These are phyloP conservation scores for Canavalia ensiformis DNA, from an alignment of 306 rosid genomes.

Conservation along the genomic window DNA sequence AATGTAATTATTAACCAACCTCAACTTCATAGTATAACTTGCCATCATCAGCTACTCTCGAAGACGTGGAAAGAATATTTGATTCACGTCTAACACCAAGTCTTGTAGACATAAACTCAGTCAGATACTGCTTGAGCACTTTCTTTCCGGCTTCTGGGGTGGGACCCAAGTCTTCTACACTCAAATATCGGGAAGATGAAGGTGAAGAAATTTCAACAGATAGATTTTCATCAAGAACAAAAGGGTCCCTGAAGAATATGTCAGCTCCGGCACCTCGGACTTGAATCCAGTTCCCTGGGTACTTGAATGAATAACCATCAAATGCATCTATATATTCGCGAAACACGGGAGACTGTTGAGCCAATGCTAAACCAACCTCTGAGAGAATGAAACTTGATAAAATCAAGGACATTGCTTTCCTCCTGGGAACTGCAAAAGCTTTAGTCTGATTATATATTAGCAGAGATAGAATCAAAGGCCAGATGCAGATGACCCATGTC, in stretches of 20 bases:
- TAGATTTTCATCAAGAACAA: conserved; percentile 87
- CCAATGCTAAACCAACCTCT: conserved; percentile 56
- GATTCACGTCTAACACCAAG: conserved; percentile 91
- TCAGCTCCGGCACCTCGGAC: conserved; percentile 96
- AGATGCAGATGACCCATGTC: conserved; percentile 16
- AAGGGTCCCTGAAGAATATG: conserved; percentile 95
- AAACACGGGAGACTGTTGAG: conserved; percentile 59
- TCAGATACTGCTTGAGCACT: conserved; percentile 82
- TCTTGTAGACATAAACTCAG: conserved; percentile 93
- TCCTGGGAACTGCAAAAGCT: conserved; percentile 93
- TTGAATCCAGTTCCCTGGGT: conserved; percentile 90
- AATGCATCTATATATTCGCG: conserved; percentile 85
- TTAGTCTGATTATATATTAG: conserved; percentile 88
- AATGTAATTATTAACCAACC: conserved; percentile 59
- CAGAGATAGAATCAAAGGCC: conserved; percentile 42
- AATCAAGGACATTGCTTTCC: conserved; percentile 81
- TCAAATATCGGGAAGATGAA: conserved; percentile 87
- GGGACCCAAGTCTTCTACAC: conserved; percentile 83
- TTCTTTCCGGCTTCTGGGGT: conserved; percentile 84
- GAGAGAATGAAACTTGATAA: conserved; percentile 70
- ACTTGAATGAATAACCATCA: conserved; percentile 88
- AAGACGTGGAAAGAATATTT: conserved; percentile 74
- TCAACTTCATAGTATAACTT: conserved; percentile 85
- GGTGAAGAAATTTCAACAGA: conserved; percentile 91
- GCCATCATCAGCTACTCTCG: conserved; percentile 88